phyloP scores from a whole-genome alignment of 2,329 filamentous ascomycete species.

The Podosphaera fusca region DNA sequence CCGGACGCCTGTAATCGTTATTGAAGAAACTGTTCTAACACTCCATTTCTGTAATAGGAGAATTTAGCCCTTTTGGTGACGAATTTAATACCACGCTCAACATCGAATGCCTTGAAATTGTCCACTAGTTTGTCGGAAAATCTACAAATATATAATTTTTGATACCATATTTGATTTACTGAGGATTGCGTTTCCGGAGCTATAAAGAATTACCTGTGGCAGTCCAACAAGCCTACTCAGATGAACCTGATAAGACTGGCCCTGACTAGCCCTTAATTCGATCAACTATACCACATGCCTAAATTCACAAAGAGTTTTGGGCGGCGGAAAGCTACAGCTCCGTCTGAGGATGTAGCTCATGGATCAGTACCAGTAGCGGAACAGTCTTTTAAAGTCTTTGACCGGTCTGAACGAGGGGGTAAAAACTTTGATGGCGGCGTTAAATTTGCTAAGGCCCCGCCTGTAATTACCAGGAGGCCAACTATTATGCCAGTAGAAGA shows the following conservation, averaged over 20 bases:
- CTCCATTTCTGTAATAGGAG: too few species aligned
- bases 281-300: slow-evolving; percentile 15
- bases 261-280: slow-evolving; percentile 2
- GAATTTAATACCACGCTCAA: too few species aligned
- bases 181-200: too few species aligned
- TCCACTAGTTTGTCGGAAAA: too few species aligned
- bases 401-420: slow-evolving; percentile 9
- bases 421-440: slow-evolving; percentile 15
- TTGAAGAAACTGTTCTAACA: too few species aligned
- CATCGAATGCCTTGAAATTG: too few species aligned
- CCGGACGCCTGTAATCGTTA: too few species aligned
- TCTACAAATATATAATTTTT: too few species aligned
- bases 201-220: not conserved
- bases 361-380: slow-evolving; percentile 7
- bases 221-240: slow-evolving; percentile 1
- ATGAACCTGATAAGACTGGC: slow-evolving; percentile 1
- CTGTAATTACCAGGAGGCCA: slow-evolving; percentile 5
- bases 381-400: slow-evolving; percentile 16
- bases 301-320: slow-evolving; percentile 16
- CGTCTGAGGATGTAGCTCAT: slow-evolving; percentile 4
- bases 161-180: too few species aligned
- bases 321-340: slow-evolving; percentile 16
- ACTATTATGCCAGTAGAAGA: slow-evolving; percentile 12
- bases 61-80: too few species aligned
- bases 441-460: slow-evolving; percentile 10